Evolutionary conservation across 345 rosid genomes (phyloP).

Genomic region (Triadica sebifera): DNA sequence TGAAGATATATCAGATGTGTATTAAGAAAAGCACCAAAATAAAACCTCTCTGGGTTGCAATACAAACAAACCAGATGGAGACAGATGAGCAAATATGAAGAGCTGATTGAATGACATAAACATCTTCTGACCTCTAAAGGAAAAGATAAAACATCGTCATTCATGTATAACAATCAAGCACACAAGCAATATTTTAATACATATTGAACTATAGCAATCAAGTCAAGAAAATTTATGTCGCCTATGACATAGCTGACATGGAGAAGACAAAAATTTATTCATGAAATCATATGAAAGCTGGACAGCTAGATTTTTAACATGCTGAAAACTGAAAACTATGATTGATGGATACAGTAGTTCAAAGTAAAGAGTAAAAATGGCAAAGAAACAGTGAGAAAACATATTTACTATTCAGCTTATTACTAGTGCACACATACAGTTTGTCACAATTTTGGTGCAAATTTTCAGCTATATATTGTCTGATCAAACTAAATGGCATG

Average conservation of each 20-base stretch:
- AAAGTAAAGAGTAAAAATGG: not conserved
- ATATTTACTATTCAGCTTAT: not conserved
- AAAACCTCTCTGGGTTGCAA: not conserved
- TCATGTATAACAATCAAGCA: not conserved
- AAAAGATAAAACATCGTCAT: not conserved
- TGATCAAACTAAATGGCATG: not conserved
- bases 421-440: not conserved
- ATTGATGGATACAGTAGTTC: not conserved
- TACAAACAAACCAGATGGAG: not conserved
- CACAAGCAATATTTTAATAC: too few relatives aligned
- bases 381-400: not conserved
- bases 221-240: not conserved
- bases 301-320: not conserved
- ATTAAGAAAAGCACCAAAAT: constrained; percentile 5
- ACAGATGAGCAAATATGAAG: not conserved
- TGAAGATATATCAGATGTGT: constrained; percentile 28
- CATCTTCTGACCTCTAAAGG: not conserved
- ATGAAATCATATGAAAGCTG: not conserved
- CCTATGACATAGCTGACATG: too few relatives aligned
- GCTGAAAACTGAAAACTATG: not conserved
- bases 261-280: too few relatives aligned
- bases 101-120: not conserved
- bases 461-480: not conserved
- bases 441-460: not conserved
- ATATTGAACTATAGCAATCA: not conserved